phyloP scores from a whole-genome alignment of 1,139 yeast species.

The Maudiozyma humilis region DNA sequence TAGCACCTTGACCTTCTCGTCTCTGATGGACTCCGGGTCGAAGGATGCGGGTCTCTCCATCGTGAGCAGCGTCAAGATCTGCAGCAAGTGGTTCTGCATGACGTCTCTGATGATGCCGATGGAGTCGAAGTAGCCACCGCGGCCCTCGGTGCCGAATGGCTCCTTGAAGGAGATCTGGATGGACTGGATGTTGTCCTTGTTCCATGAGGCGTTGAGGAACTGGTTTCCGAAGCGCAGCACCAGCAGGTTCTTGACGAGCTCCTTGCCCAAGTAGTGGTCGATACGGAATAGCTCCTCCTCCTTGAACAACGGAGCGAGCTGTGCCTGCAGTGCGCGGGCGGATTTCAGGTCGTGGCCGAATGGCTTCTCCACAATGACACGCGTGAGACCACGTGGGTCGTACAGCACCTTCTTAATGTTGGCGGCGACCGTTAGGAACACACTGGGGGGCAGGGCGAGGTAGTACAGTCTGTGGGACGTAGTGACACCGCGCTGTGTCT shows the following conservation, averaged over 20 bases:
- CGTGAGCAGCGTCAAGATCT: slow-evolving; percentile 80
- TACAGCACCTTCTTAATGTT: slow-evolving; percentile 64
- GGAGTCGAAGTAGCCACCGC: slow-evolving; percentile 94
- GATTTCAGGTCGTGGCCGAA: slow-evolving; percentile 86
- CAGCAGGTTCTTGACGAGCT: slow-evolving; percentile 89
- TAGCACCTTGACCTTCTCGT: slow-evolving; percentile 88
- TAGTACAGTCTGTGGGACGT: slow-evolving; percentile 74
- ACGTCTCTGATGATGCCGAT: slow-evolving; percentile 97
- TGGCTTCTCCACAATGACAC: slow-evolving; percentile 93
- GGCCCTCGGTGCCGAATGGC: slow-evolving; percentile 95
- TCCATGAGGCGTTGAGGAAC: slow-evolving; percentile 80
- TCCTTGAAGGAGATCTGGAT: slow-evolving; percentile 92
- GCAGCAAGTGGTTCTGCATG: slow-evolving; percentile 94
- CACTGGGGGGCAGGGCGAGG: slow-evolving; percentile 91
- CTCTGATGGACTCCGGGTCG: slow-evolving; percentile 89
- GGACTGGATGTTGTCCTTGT: slow-evolving; percentile 62
- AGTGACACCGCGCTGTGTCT: slow-evolving; percentile 38
- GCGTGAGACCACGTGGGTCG: slow-evolving; percentile 58
- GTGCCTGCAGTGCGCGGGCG: slow-evolving; percentile 66
- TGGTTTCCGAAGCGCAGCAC: slow-evolving; percentile 87
- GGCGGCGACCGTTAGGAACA: slow-evolving; percentile 69
- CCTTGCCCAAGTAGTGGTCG: slow-evolving; percentile 96
- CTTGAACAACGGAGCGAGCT: slow-evolving; percentile 74
- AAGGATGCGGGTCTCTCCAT: slow-evolving; percentile 93
- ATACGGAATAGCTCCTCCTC: slow-evolving; percentile 93